A percentile compares a stretch with the other conserved stretches of the same genome.
Evolutionary conservation across 192 early-diverging fungal species (phyloP).

Genomic region (Backusella luteola): DNA sequence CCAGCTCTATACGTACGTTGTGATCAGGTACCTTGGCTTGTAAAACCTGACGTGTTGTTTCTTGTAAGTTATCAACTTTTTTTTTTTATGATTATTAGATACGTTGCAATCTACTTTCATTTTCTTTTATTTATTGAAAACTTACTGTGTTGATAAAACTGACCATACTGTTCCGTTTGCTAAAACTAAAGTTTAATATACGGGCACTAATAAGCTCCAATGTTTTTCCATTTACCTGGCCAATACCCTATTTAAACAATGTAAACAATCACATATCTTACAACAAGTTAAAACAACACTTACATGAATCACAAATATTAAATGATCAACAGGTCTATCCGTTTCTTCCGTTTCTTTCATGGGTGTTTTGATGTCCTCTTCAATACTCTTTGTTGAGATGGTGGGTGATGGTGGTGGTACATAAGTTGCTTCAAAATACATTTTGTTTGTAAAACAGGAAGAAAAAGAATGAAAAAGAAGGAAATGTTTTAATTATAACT

Average conservation of each 20-base stretch:
- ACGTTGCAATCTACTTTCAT: not conserved
- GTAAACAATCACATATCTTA: not conserved
- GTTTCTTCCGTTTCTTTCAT: not conserved
- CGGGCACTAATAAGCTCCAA: not conserved
- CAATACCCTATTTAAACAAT: conserved; percentile 27
- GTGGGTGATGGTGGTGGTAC: conserved; percentile 29
- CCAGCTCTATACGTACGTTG: conserved; percentile 36
- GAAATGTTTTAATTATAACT: not conserved
- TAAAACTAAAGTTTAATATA: not conserved
- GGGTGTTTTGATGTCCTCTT: not conserved
- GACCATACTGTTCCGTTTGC: conserved; percentile 45
- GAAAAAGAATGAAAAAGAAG: not conserved
- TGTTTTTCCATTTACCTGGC: conserved; percentile 22
- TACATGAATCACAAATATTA: conserved; percentile 43
- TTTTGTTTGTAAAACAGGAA: not conserved
- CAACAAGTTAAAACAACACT: not conserved
- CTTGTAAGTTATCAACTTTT: conserved; percentile 35
- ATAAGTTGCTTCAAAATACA: conserved; percentile 37
- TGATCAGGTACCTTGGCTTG: conserved; percentile 39
- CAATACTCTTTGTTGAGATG: not conserved
- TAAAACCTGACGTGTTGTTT: conserved; percentile 38
- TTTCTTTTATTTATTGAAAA: not conserved
- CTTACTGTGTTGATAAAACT: conserved; percentile 42
- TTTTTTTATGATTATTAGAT: not conserved
- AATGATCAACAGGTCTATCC: conserved; percentile 31